Conservation (phyloP, 2,329 filamentous ascomycete species). For the Lasiodiplodia hormozganensis region DNA sequence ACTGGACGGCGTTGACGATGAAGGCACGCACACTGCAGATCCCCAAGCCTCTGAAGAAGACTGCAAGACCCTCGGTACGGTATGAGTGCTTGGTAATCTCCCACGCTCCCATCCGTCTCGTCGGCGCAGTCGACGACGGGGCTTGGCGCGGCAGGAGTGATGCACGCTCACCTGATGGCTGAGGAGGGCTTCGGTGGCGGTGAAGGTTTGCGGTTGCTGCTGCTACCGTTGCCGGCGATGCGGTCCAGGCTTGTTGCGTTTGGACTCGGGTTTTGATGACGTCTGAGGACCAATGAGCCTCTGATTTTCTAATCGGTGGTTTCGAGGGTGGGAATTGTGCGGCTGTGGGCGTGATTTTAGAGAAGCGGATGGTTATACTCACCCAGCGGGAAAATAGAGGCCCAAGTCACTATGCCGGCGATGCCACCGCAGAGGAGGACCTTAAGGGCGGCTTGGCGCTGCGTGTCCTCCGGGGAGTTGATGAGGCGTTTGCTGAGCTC, state of each 20-base stretch:
- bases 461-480: conserved; percentile 50
- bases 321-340: too few relatives aligned
- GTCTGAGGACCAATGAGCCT: conserved; percentile 56
- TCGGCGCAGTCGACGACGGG: not conserved
- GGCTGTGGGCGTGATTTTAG: not conserved
- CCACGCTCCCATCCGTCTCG: conserved; percentile 59
- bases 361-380: not conserved
- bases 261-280: conserved; percentile 94
- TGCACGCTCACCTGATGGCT: conserved; percentile 11
- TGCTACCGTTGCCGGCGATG: not conserved
- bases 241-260: conserved; percentile 59
- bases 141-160: not conserved
- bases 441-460: conserved; percentile 63
- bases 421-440: conserved; percentile 84
- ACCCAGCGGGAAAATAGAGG: conserved; percentile 81
- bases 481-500: conserved; percentile 69
- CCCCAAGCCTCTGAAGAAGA: conserved; percentile 82
- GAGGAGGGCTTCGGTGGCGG: not conserved
- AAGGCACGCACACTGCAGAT: conserved; percentile 88
- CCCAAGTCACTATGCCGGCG: conserved; percentile 88
- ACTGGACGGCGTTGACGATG: conserved; percentile 90
- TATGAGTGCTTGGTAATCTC: conserved; percentile 73
- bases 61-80: conserved; percentile 70
- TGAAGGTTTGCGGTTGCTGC: not conserved
- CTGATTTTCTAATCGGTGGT: not conserved